Percentiles rank a stretch among this genome's conserved stretches.
Evolutionary conservation across 129 eudicot genomes (phyloP).

Genomic region (Dittrichia graveolens): DNA sequence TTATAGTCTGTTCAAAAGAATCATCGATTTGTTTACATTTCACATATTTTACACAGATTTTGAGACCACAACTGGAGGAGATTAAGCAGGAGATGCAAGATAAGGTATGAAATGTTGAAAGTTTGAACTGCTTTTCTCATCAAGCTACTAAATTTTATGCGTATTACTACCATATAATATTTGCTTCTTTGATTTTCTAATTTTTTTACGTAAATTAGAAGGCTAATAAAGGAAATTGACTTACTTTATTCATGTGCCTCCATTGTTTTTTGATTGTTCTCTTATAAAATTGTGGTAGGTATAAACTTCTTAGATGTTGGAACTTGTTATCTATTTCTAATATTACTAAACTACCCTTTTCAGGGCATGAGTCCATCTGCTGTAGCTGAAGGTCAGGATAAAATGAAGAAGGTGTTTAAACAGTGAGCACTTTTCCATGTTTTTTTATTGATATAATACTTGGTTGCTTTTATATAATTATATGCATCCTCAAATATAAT

Average conservation of each 20-base stretch:
- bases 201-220: slow-evolving; percentile 2
- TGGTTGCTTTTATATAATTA: slow-evolving; percentile 9
- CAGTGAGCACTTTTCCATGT: slow-evolving; percentile 61
- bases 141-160: too few relatives aligned
- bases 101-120: slow-evolving; percentile 50
- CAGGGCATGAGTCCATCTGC: slow-evolving; percentile 92
- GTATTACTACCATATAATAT: not conserved
- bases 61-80: slow-evolving; percentile 78
- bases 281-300: not conserved
- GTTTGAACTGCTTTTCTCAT: too few relatives aligned
- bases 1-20: slow-evolving; percentile 1
- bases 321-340: slow-evolving; percentile 10
- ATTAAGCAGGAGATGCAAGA: slow-evolving; percentile 77
- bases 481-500: not conserved
- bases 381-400: slow-evolving; percentile 73
- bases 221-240: not conserved
- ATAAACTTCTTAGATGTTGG: not conserved
- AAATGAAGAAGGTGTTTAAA: slow-evolving; percentile 56
- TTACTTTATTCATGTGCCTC: not conserved
- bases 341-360: slow-evolving; percentile 15
- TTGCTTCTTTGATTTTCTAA: not conserved
- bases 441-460: not conserved
- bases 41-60: slow-evolving; percentile 53
- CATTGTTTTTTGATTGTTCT: slow-evolving; percentile 9
- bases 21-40: slow-evolving; percentile 12